Conservation (phyloP, 108 stramenopile species). For the Licmophora abbreviata region DNA sequence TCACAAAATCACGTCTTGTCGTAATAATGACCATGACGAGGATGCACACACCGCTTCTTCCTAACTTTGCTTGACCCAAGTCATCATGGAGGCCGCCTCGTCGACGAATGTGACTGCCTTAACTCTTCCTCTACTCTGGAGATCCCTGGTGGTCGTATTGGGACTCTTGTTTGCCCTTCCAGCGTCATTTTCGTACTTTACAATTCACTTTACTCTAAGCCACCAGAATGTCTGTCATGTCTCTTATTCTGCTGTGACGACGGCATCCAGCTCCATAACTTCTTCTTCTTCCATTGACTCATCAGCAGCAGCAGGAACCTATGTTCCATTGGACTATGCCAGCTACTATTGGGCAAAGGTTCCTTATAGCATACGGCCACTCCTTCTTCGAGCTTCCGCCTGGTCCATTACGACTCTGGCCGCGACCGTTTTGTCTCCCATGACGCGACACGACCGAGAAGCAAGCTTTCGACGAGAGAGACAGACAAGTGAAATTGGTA, state of each 20-base stretch:
- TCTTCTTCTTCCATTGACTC: too few relatives aligned
- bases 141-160: neutral
- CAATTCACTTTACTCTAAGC: neutral
- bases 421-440: neutral
- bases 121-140: too few relatives aligned
- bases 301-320: too few relatives aligned
- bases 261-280: too few relatives aligned
- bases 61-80: too few relatives aligned
- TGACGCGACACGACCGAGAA: neutral
- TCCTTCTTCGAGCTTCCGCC: neutral
- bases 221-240: conserved; percentile 4
- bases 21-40: too few relatives aligned
- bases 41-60: too few relatives aligned
- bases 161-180: neutral
- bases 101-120: too few relatives aligned
- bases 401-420: conserved; percentile 1
- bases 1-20: too few relatives aligned
- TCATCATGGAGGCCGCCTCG: too few relatives aligned
- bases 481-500: neutral
- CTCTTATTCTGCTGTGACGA: too few relatives aligned
- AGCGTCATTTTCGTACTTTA: neutral
- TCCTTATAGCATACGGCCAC: neutral
- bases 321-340: conserved; percentile 2
- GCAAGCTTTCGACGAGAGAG: neutral
- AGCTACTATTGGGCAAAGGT: conserved; percentile 2